A percentile compares a stretch with the other conserved stretches of the same genome.
These are phyloP conservation scores for Tremella mesenterica DNA, from an alignment of 768 basidiomycete genomes.

Conservation along the genomic window DNA sequence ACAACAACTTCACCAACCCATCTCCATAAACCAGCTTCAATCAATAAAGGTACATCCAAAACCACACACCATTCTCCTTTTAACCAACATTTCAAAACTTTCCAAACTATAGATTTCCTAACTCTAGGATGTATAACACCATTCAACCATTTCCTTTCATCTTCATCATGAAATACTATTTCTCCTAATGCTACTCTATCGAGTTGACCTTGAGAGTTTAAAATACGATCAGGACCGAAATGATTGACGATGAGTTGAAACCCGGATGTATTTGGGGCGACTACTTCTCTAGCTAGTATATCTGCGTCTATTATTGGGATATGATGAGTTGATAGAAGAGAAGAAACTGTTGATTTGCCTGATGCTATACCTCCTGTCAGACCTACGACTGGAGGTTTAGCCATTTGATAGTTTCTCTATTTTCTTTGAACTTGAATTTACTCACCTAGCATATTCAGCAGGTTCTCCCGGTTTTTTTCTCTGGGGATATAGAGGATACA, in stretches of 20 bases:
- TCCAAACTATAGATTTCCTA: conserved; percentile 63
- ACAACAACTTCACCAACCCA: conserved; percentile 77
- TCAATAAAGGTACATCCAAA: conserved; percentile 82
- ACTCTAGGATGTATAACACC: conserved; percentile 85
- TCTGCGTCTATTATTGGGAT: conserved; percentile 93
- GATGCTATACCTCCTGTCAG: conserved; percentile 94
- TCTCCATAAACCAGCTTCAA: conserved; percentile 77
- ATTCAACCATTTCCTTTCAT: conserved; percentile 65
- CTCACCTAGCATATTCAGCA: no score
- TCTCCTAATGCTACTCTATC: conserved; percentile 74
- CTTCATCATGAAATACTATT: conserved; percentile 72
- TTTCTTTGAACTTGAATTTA: no score
- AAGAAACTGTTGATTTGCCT: conserved; percentile 84
- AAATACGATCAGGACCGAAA: conserved; percentile 61
- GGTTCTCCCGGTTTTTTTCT: no score
- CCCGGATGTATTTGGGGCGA: conserved; percentile 69
- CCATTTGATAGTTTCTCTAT: no score
- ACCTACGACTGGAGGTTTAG: conserved; percentile 89
- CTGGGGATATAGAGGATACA: no score
- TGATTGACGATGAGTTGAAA: conserved; percentile 58
- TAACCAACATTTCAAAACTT: conserved; percentile 63
- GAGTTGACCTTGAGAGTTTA: conserved; percentile 61
- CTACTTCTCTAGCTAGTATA: conserved; percentile 72
- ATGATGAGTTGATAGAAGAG: conserved; percentile 55
- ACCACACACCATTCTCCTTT: conserved; percentile 68